These are phyloP conservation scores for Beauveria sp. DNA, from an alignment of 2,329 filamentous ascomycete genomes.

Conservation along the genomic window DNA sequence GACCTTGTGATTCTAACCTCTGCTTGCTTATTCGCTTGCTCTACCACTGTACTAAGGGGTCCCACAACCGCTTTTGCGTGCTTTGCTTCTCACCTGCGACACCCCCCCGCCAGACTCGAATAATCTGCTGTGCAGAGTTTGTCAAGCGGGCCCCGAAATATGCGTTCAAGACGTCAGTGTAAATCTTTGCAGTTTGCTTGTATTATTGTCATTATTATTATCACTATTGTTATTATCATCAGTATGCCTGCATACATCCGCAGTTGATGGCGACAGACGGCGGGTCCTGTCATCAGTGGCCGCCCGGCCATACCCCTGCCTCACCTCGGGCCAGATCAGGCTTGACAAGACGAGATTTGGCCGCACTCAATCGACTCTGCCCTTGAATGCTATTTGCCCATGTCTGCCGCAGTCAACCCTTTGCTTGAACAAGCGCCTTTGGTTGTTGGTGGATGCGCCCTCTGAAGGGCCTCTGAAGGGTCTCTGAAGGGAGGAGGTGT, in stretches of 20 bases:
- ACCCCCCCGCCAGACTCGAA: background rate
- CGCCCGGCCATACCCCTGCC: background rate
- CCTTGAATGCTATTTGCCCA: background rate
- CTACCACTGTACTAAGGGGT: background rate
- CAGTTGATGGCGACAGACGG: background rate
- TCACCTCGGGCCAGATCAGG: background rate
- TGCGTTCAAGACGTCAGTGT: background rate
- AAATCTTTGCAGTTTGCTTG: background rate
- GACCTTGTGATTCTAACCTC: too few species aligned
- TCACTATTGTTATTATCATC: background rate
- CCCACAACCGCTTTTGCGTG: background rate
- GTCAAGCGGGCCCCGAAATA: background rate
- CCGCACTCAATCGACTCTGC: background rate
- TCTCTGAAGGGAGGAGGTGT: too few species aligned
- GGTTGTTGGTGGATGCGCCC: too few species aligned
- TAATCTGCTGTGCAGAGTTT: background rate
- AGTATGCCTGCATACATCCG: background rate
- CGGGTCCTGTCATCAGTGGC: background rate
- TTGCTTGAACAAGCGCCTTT: too few species aligned
- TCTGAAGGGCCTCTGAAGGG: too few species aligned
- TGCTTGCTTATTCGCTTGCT: background rate
- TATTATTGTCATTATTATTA: background rate
- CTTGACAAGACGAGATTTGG: background rate
- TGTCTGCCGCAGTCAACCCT: background rate
- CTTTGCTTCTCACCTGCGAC: background rate